Evolutionary conservation across 306 rosid genomes (phyloP).

Genomic region (Abrus precatorius): DNA sequence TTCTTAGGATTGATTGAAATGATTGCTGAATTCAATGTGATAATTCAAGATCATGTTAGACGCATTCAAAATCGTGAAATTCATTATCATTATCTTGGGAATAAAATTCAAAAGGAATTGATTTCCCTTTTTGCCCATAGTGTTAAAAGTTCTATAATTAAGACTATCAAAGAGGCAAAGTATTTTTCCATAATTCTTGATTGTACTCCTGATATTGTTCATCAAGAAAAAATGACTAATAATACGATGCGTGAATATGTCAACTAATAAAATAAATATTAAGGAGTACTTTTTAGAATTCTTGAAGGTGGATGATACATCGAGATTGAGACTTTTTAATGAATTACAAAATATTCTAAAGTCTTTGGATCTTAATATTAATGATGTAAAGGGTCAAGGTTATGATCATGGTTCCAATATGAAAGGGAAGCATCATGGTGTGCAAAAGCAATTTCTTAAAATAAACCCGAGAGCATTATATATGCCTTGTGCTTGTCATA

Average conservation of each 20-base stretch:
- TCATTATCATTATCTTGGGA: no score
- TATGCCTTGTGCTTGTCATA: neutral
- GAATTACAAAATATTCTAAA: neutral
- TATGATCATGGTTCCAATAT: neutral
- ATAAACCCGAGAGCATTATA: neutral
- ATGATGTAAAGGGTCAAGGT: neutral
- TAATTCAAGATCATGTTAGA: neutral
- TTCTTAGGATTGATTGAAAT: neutral
- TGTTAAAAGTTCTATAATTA: no score
- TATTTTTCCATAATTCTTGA: neutral
- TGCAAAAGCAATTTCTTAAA: neutral
- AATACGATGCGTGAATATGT: neutral
- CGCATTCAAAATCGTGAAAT: no score
- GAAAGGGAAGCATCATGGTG: neutral
- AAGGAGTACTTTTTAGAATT: neutral
- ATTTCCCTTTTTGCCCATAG: no score
- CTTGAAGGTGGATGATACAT: neutral
- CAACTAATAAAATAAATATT: neutral
- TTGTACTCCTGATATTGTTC: neutral
- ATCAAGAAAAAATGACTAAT: conserved; percentile 9
- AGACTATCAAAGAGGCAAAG: neutral
- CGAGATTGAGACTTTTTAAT: neutral
- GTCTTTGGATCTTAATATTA: neutral
- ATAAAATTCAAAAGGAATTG: no score
- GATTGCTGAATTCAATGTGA: neutral